These are phyloP conservation scores for Aspergillus transmontanensis DNA, from an alignment of 2,329 filamentous ascomycete species.

Conservation along the genomic window DNA sequence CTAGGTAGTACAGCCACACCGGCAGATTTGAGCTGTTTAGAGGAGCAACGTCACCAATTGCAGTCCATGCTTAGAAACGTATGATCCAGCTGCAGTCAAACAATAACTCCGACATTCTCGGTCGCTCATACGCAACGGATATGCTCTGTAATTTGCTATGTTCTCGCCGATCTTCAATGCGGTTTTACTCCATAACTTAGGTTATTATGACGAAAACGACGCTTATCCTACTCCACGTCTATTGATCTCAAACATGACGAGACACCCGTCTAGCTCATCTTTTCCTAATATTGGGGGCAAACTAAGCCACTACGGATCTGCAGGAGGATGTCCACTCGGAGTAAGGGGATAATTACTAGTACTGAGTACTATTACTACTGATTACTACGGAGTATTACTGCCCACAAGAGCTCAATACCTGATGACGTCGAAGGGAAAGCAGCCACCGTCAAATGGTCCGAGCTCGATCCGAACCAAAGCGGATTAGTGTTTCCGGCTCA, in stretches of 20 bases:
- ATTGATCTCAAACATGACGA: neutral
- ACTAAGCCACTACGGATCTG: neutral
- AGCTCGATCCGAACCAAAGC: neutral
- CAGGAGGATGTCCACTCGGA: neutral
- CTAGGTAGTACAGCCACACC: neutral
- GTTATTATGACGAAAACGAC: slow-evolving; percentile 18
- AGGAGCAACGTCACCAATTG: neutral
- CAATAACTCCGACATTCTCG: neutral
- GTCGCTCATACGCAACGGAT: neutral
- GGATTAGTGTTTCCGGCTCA: neutral
- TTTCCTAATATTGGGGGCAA: neutral
- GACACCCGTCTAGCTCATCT: neutral
- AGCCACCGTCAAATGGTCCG: neutral
- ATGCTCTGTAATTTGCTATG: neutral
- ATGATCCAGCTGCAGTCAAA: neutral
- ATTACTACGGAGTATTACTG: neutral
- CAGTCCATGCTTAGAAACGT: neutral
- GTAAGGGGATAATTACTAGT: neutral
- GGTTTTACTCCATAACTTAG: slow-evolving; percentile 9
- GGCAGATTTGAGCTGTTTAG: neutral
- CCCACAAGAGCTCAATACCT: neutral
- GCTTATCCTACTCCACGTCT: neutral
- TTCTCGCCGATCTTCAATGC: slow-evolving; percentile 9
- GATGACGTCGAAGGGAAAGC: slow-evolving; percentile 3
- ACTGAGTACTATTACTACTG: neutral